Percentiles rank a stretch among this genome's conserved stretches.
Conservation (phyloP, 352 stramenopile genomes). For the Phytopythium litorale region DNA sequence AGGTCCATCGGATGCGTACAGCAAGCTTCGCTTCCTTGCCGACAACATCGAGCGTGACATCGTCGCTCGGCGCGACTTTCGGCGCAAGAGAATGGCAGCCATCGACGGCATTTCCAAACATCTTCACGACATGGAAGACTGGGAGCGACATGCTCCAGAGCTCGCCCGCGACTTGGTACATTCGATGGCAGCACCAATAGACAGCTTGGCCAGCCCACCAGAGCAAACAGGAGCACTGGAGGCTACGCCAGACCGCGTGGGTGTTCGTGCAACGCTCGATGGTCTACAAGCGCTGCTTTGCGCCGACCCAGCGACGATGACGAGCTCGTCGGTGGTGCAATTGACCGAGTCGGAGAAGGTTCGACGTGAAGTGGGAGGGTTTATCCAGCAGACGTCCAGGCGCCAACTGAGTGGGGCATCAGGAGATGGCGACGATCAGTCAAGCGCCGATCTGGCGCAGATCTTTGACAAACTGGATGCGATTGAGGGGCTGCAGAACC, state of each 20-base stretch:
- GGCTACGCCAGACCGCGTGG: constrained; percentile 15
- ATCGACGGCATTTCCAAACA: constrained; percentile 6
- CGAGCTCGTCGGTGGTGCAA: constrained; percentile 46
- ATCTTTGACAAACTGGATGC: constrained; percentile 38
- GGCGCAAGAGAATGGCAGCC: constrained; percentile 10
- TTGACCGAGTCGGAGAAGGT: constrained; percentile 42
- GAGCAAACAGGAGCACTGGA: constrained; percentile 17
- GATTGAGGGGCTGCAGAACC: constrained; percentile 44
- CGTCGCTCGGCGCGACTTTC: constrained; percentile 11
- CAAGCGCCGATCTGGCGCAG: background rate
- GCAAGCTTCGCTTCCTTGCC: constrained; percentile 32
- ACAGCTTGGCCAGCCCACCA: constrained; percentile 7
- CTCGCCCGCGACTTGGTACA: constrained; percentile 27
- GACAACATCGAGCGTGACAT: constrained; percentile 44
- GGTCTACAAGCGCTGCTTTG: constrained; percentile 36
- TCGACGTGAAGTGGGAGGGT: constrained; percentile 46
- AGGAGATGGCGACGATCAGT: background rate
- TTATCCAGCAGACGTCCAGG: constrained; percentile 40
- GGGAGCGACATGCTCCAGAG: constrained; percentile 23
- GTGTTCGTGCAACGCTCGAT: constrained; percentile 22
- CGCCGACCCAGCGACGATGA: constrained; percentile 40
- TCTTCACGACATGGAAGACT: constrained; percentile 37
- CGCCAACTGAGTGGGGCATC: constrained; percentile 19
- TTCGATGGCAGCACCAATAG: constrained; percentile 24
- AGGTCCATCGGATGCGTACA: background rate